A percentile compares a stretch with the other conserved stretches of the same genome.
phyloP scores from a whole-genome alignment of 2,329 filamentous ascomycete species.

The Bipolaris bicolor region DNA sequence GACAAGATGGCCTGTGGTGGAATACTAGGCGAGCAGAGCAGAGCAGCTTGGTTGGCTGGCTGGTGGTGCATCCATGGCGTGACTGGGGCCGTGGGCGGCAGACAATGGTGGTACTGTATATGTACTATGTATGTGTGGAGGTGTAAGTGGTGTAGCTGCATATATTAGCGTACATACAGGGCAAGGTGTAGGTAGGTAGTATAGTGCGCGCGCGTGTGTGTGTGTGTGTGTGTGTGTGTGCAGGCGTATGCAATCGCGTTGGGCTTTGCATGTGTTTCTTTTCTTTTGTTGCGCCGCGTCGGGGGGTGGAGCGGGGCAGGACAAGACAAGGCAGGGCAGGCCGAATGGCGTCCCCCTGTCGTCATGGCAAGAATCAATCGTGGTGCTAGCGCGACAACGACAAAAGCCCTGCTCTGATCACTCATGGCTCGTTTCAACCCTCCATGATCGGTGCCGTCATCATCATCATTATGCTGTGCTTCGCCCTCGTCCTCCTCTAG shows the following conservation, averaged over 20 bases:
- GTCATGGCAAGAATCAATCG: slow-evolving; percentile 16
- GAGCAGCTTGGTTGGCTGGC: too few species aligned
- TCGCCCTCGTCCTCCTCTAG: slow-evolving; percentile 1
- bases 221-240: too few species aligned
- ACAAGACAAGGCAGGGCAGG: neutral
- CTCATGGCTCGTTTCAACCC: slow-evolving; percentile 3
- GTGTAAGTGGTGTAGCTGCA: too few species aligned
- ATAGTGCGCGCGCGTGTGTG: too few species aligned
- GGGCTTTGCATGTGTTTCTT: too few species aligned
- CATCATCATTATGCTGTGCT: slow-evolving; percentile 1
- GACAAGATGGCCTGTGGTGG: too few species aligned
- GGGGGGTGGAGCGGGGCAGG: neutral
- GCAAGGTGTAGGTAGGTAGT: too few species aligned
- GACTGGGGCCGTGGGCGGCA: neutral
- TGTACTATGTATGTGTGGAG: too few species aligned
- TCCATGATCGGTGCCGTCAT: neutral
- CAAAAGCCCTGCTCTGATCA: neutral
- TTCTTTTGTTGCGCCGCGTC: too few species aligned
- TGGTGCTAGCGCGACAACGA: neutral
- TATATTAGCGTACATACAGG: too few species aligned
- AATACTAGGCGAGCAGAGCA: too few species aligned
- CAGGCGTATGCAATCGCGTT: too few species aligned
- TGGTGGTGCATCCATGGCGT: neutral
- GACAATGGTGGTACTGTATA: neutral
- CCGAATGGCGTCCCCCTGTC: slow-evolving; percentile 14